These are phyloP conservation scores for Hortaea werneckii DNA, from an alignment of 2,329 filamentous ascomycete species.

Conservation along the genomic window DNA sequence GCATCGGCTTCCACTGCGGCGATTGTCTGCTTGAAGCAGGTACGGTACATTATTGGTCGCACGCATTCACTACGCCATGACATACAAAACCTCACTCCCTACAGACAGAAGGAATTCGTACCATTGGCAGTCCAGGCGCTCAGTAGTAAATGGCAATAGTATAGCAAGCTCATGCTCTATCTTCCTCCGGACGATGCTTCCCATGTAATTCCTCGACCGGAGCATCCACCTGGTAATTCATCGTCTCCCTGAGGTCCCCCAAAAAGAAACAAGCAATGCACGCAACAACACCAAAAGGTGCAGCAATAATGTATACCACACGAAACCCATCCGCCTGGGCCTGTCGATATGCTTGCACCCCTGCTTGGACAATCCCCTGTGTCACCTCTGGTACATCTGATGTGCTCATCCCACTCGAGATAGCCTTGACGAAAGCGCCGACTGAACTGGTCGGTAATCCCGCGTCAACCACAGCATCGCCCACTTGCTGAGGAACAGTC, in stretches of 20 bases:
- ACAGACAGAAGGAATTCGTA: too few species aligned
- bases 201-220: constrained; percentile 5
- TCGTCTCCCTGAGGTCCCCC: constrained; percentile 3
- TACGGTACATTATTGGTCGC: too few species aligned
- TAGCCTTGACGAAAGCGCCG: constrained; percentile 25
- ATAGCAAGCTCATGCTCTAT: too few species aligned
- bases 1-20: too few species aligned
- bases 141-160: too few species aligned
- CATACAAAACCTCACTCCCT: too few species aligned
- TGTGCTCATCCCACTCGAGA: constrained; percentile 15
- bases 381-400: constrained; percentile 25
- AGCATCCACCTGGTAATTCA: constrained; percentile 9
- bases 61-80: too few species aligned
- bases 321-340: constrained; percentile 32
- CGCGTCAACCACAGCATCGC: constrained; percentile 26
- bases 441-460: constrained; percentile 27
- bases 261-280: constrained; percentile 9
- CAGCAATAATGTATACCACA: constrained; percentile 27
- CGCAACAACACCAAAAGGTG: constrained; percentile 9
- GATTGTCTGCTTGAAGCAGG: too few species aligned
- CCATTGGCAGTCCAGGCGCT: too few species aligned
- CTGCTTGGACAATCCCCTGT: constrained; percentile 22
- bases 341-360: constrained; percentile 22
- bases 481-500: constrained; percentile 28
- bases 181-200: too few species aligned